Conservation (phyloP, 495 filamentous ascomycete genomes). For the Trichoderma orchidacearum region DNA sequence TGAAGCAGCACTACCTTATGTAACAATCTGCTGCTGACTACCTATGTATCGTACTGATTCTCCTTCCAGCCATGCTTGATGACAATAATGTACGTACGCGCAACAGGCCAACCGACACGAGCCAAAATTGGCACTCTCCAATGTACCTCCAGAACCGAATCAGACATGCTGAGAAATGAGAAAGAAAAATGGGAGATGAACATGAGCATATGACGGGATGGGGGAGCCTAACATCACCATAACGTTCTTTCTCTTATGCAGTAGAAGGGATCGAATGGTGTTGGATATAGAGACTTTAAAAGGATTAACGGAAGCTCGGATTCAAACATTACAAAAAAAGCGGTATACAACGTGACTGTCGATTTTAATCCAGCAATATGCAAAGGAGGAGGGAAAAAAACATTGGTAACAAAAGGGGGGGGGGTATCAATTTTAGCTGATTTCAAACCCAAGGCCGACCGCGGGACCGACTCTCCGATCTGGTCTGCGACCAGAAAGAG, state of each 20-base stretch:
- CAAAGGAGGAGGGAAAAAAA: neutral
- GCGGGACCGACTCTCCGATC: neutral
- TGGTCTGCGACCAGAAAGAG: neutral
- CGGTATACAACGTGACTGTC: neutral
- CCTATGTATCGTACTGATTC: neutral
- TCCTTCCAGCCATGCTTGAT: neutral
- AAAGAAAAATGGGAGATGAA: no score
- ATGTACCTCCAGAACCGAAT: neutral
- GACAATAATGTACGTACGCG: neutral
- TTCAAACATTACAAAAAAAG: neutral
- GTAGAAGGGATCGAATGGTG: neutral
- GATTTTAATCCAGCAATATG: neutral
- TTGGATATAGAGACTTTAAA: neutral
- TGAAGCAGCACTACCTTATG: neutral
- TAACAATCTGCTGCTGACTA: neutral
- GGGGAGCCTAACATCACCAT: no score
- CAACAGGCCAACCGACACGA: neutral
- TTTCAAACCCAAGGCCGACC: neutral
- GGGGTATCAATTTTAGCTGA: neutral
- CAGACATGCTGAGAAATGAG: neutral
- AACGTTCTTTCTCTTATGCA: neutral
- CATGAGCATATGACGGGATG: no score
- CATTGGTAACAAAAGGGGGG: neutral
- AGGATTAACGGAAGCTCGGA: neutral
- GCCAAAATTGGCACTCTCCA: neutral